Conservation (phyloP, 2,329 filamentous ascomycete species). For the Ophiostoma ips region DNA sequence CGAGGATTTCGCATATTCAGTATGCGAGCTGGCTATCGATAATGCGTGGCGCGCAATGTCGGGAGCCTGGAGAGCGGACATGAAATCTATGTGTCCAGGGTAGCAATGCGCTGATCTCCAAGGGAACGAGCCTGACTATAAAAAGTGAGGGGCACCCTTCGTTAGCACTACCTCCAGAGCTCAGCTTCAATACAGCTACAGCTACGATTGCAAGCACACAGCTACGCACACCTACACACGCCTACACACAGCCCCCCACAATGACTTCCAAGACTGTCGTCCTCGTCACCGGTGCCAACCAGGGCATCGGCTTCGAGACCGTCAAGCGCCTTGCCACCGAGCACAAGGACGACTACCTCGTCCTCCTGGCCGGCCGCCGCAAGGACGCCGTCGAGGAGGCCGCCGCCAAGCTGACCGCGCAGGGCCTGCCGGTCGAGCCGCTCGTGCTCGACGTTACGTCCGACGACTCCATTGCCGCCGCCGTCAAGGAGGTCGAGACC, state of each 20-base stretch:
- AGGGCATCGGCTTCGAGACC: constrained; percentile 29
- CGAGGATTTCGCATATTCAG: no score
- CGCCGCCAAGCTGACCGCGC: constrained; percentile 17
- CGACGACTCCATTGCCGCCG: constrained; percentile 26
- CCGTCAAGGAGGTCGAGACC: constrained; percentile 18
- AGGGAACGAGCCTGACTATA: no score
- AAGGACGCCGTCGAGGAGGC: constrained; percentile 23
- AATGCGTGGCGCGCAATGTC: no score
- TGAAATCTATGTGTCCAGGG: no score
- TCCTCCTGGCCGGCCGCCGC: constrained; percentile 26
- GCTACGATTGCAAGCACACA: no score
- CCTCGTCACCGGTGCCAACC: constrained; percentile 28
- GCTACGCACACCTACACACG: no score
- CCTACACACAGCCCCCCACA: neutral
- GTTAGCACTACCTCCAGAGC: no score
- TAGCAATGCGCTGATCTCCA: no score
- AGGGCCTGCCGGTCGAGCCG: constrained; percentile 21
- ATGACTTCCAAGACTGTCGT: constrained; percentile 13
- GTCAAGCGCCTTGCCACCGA: constrained; percentile 25
- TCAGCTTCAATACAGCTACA: no score
- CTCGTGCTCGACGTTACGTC: constrained; percentile 28
- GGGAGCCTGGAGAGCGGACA: no score
- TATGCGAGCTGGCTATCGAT: no score
- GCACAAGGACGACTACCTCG: constrained; percentile 21
- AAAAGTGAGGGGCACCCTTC: no score